Base-by-base conservation (phyloP, 371 early-diverging fungal species). In the Syncephalis fuscata region DNA sequence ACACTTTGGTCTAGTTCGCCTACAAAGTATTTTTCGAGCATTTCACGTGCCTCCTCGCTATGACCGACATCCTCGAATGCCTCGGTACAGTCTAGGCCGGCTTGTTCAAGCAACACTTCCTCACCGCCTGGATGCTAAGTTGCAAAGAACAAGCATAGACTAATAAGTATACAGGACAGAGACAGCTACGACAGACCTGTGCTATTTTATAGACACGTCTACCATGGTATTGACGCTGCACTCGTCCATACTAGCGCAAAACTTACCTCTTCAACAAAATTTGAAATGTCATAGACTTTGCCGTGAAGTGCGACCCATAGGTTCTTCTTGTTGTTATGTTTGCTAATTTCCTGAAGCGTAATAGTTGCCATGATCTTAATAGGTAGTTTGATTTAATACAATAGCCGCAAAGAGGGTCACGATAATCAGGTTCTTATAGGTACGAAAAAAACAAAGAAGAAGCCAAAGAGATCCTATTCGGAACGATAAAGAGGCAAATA, bases 1-100 rank as follows among this genome's bases (percentile, higher is more conserved):
- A 74, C 78, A 25, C 60, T 53, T 46, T 63, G 53, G 64, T 81
- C 73, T 23, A 85, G 64, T 39, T 80, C 72, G 46, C 92, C 95
- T 55, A 92, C 61, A 46, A 64, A 67, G 55, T 78, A 74, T 37
- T 69, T 64, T 45, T 70, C 59, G 48, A 95, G 66, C 52, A 89
- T 51, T 20, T 84, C 82, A 44, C 80, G 82, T 23, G 97, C 97
- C 55, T 90, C 89, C 19, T 88, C 82, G 26, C 88, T 85, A 68
- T 96, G 97, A 41, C 90, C 90, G 53, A 96, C 85, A 65, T 92
- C 94, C 49, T 92, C 91, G 64, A 93, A 96, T 43, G 89, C 84
- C 53, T 78, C 88, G 38, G 92, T 88, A 26, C 88, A 88, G 62
- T 96, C 93, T 53, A 65, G 64, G 49, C 90, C 95, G 50, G 68